Base-by-base conservation (phyloP, 371 early-diverging fungal species). In the Choanephora cucurbitarum region DNA sequence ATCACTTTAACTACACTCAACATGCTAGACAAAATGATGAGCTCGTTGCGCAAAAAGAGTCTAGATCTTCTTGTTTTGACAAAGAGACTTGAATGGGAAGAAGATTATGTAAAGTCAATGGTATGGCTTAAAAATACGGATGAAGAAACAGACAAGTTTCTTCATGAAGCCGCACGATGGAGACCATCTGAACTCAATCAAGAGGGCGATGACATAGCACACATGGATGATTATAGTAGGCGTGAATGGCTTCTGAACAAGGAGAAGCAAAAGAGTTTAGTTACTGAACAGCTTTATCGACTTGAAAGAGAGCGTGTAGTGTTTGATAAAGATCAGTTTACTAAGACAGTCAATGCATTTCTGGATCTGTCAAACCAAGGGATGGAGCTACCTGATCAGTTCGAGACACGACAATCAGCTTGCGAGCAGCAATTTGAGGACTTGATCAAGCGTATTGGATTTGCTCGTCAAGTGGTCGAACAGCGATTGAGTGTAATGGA, bases 1-100 rank as follows among this genome's bases (percentile, higher is more conserved):
- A 78, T 80, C 18, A 82, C 80, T 4, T 55, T 82, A 5, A 69
- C 75, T 5, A 80, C 82, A 0, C 56, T 82, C n/a, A 73, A 52
- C 22, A 55, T 67, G 6, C 51, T 82, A 8, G 82, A 82, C 37
- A 64, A 67, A 33, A 55, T 82, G 31, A 69, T 77, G 44, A 61
- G 64, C 34, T 57, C 59, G 7, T 34, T 79, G 24, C 62, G 73
- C 41, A 57, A 58, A 14, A 68, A 70, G 51, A 70, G 73, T 9
- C 50, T 67, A 24, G 74, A 70, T 23, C 52, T 82, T 13, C 66
- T 66, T 21, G 49, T 73, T 0, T 43, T 82, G 13, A 69, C 73
- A 0, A 58, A 67, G 13, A 68, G 82, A 10, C 66, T 73, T 2
- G 17, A 55, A 10, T 82, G 82, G 82, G 77, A 82, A 51, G 64